Evolutionary conservation across 805 yeast species (phyloP).

Genomic region (Starmerella vaccinii): DNA sequence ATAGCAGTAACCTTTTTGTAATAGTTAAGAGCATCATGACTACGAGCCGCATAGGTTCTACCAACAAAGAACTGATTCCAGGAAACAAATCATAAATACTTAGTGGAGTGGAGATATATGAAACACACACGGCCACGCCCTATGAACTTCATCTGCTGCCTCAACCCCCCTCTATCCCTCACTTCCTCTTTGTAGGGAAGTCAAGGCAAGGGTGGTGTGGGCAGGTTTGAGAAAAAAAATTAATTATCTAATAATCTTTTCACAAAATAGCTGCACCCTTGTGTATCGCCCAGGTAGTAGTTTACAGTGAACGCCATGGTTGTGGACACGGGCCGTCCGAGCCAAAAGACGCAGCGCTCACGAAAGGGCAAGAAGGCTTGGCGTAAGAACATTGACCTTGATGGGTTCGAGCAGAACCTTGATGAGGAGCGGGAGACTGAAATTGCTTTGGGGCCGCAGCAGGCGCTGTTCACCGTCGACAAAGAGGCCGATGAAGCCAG

Average conservation of each 20-base stretch:
- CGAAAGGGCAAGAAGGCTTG: conserved; percentile 89
- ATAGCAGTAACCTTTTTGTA: not conserved
- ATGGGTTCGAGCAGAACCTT: conserved; percentile 62
- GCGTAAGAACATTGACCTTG: conserved; percentile 84
- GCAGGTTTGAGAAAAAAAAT: not conserved
- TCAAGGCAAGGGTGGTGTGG: not conserved
- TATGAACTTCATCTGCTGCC: too few species aligned
- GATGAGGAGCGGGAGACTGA: conserved; percentile 58
- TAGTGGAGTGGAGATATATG: too few species aligned
- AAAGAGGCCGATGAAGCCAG: conserved; percentile 47
- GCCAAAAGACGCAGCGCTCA: conserved; percentile 58
- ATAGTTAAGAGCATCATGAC: not conserved
- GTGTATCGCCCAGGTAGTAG: not conserved
- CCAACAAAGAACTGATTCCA: too few species aligned
- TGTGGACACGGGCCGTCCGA: conserved; percentile 30
- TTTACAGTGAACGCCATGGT: conserved; percentile 5
- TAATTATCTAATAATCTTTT: conserved; percentile 10
- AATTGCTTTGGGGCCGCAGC: conserved; percentile 32
- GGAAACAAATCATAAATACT: too few species aligned
- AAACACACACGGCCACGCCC: too few species aligned
- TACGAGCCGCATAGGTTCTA: too few species aligned
- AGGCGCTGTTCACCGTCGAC: conserved; percentile 52
- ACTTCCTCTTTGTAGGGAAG: too few species aligned
- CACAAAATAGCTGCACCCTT: not conserved
- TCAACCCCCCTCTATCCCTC: too few species aligned